A percentile compares a stretch with the other conserved stretches of the same genome.
Evolutionary conservation across 2,329 filamentous ascomycete genomes (phyloP).

Genomic region (Grosmannia huntii): DNA sequence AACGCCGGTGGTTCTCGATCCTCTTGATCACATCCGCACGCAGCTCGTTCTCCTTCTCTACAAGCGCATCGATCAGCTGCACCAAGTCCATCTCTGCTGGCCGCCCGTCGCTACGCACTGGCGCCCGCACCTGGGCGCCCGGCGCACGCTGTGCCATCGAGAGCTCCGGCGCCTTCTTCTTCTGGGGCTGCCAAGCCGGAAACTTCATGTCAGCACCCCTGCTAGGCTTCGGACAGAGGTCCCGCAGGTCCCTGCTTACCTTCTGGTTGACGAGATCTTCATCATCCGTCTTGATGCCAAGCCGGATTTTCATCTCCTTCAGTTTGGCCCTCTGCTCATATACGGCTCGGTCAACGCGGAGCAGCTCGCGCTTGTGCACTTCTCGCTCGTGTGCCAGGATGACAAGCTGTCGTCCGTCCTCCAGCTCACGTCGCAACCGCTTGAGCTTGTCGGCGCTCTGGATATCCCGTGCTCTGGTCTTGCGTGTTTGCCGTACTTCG

Average conservation of each 20-base stretch:
- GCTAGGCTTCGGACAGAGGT: background rate
- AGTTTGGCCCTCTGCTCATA: conserved; percentile 74
- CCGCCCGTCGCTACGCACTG: conserved; percentile 57
- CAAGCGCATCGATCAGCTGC: conserved; percentile 60
- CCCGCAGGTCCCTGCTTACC: conserved; percentile 33
- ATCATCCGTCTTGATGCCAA: conserved; percentile 84
- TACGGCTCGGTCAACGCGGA: conserved; percentile 61
- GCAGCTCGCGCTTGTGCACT: conserved; percentile 60
- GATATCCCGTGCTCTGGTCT: conserved; percentile 85
- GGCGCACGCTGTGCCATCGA: conserved; percentile 49
- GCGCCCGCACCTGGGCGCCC: conserved; percentile 53
- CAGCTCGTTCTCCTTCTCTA: conserved; percentile 72
- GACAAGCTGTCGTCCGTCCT: conserved; percentile 74
- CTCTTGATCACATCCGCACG: conserved; percentile 74
- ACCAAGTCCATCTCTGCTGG: conserved; percentile 67
- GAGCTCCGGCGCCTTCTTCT: conserved; percentile 52
- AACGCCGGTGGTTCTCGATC: conserved; percentile 75
- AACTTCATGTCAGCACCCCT: background rate
- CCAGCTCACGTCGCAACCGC: conserved; percentile 78
- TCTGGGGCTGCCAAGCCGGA: conserved; percentile 45
- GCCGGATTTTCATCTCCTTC: conserved; percentile 77
- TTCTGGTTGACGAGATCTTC: conserved; percentile 93
- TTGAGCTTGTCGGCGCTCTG: conserved; percentile 92
- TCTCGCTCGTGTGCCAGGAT: conserved; percentile 70
- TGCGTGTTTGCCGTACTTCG: conserved; percentile 86